Percentiles rank a stretch among this genome's conserved stretches.
Evolutionary conservation across 1,284 basidiomycete species (phyloP).

Genomic region (Leccinum subrobustum): DNA sequence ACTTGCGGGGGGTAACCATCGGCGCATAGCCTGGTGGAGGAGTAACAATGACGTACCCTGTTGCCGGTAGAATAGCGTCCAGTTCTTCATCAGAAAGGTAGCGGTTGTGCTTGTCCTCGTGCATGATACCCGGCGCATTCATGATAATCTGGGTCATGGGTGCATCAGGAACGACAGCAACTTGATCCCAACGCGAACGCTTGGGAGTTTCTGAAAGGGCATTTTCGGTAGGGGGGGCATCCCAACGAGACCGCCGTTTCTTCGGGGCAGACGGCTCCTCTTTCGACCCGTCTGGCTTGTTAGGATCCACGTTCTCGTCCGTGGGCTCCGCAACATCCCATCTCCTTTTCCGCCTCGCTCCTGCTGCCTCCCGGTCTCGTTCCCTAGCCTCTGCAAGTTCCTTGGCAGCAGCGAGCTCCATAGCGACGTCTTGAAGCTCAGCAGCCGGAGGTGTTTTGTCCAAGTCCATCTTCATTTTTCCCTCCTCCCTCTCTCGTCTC

Average conservation of each 20-base stretch:
- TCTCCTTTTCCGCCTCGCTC: slow-evolving; percentile 76
- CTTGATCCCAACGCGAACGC: slow-evolving; percentile 97
- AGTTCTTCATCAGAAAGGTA: slow-evolving; percentile 96
- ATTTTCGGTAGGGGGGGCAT: slow-evolving; percentile 79
- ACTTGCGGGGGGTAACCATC: slow-evolving; percentile 75
- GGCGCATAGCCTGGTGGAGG: slow-evolving; percentile 95
- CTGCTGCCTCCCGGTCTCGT: slow-evolving; percentile 36
- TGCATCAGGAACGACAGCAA: slow-evolving; percentile 55
- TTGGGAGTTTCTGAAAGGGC: slow-evolving; percentile 61
- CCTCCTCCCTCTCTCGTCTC: slow-evolving; percentile 75
- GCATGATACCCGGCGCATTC: slow-evolving; percentile 79
- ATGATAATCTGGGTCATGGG: slow-evolving; percentile 80
- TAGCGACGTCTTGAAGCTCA: slow-evolving; percentile 68
- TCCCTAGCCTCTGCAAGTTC: slow-evolving; percentile 42
- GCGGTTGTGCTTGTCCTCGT: slow-evolving; percentile 92
- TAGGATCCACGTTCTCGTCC: slow-evolving; percentile 62
- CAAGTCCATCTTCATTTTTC: slow-evolving; percentile 78
- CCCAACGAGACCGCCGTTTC: slow-evolving; percentile 93
- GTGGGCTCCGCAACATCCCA: slow-evolving; percentile 79
- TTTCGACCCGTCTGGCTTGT: slow-evolving; percentile 48
- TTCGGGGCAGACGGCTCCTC: slow-evolving; percentile 77
- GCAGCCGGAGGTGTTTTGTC: slow-evolving; percentile 85
- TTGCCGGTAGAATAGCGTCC: slow-evolving; percentile 82
- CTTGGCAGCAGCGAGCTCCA: slow-evolving; percentile 61
- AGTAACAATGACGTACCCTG: slow-evolving; percentile 89